Percentiles rank a stretch among this genome's conserved stretches.
These are phyloP conservation scores for Fraxinus xanthoxyloides DNA, from an alignment of 305 asterid species.

Conservation along the genomic window DNA sequence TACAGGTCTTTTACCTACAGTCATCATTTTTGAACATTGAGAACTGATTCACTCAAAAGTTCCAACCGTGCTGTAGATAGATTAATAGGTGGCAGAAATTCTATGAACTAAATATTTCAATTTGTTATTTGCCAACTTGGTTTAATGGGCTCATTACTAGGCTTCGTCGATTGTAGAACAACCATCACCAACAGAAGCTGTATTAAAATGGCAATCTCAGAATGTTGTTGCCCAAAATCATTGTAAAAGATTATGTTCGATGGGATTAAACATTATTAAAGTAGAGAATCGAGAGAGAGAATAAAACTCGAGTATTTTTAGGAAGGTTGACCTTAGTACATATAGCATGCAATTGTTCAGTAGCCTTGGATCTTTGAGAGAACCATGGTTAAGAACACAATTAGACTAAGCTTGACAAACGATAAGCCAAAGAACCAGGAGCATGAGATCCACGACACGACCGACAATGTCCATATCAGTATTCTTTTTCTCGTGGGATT, in stretches of 20 bases:
- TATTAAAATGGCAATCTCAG: neutral
- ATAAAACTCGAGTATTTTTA: neutral
- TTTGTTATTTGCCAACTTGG: neutral
- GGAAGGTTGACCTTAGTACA: neutral
- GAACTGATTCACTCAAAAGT: neutral
- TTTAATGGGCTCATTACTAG: neutral
- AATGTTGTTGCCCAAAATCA: neutral
- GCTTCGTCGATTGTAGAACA: neutral
- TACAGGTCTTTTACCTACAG: neutral
- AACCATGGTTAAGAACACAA: constrained; percentile 33
- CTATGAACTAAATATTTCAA: neutral
- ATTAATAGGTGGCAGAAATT: neutral
- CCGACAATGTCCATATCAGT: constrained; percentile 23
- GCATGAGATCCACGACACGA: constrained; percentile 33
- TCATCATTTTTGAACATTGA: neutral
- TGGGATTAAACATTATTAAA: neutral
- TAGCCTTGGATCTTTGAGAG: constrained; percentile 36
- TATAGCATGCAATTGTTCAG: constrained; percentile 8
- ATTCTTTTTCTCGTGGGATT: constrained; percentile 14
- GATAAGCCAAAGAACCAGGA: constrained; percentile 45
- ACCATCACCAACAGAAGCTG: neutral
- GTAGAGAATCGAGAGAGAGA: neutral
- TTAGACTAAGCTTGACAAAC: constrained; percentile 30
- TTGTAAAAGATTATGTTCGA: neutral
- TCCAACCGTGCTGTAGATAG: neutral